Conservation (phyloP, 768 basidiomycete species). For the Tubosaeta brunneosetosa region DNA sequence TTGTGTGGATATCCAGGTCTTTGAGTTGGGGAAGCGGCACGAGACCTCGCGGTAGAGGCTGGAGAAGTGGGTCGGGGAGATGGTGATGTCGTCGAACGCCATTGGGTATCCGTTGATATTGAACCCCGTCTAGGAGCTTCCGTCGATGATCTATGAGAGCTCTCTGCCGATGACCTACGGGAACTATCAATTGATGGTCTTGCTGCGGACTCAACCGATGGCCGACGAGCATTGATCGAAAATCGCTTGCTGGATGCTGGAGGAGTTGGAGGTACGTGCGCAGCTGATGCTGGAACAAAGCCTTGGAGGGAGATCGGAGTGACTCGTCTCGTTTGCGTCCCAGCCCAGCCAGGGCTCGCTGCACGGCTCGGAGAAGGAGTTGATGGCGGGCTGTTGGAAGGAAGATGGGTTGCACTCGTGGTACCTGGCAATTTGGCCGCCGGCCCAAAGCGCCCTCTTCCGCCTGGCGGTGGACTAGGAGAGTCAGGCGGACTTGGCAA, state of each 20-base stretch:
- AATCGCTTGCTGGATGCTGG: constrained; percentile 27
- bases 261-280: constrained; percentile 40
- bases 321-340: constrained; percentile 38
- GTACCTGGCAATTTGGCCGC: constrained; percentile 34
- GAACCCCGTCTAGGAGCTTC: constrained; percentile 16
- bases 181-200: constrained; percentile 29
- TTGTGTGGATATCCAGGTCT: constrained; percentile 45
- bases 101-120: constrained; percentile 23
- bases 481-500: constrained; percentile 44
- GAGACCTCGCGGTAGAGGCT: constrained; percentile 40
- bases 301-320: constrained; percentile 40
- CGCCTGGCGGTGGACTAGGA: constrained; percentile 41
- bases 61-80: constrained; percentile 40
- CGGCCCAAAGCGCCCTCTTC: constrained; percentile 33
- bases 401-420: constrained; percentile 40
- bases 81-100: constrained; percentile 20
- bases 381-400: constrained; percentile 34
- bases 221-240: constrained; percentile 21
- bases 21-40: constrained; percentile 45
- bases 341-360: constrained; percentile 40
- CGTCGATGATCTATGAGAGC: constrained; percentile 31
- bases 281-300: constrained; percentile 45
- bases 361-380: constrained; percentile 37
- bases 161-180: constrained; percentile 38
- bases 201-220: constrained; percentile 7